A percentile compares a stretch with the other conserved stretches of the same genome.
phyloP scores from a whole-genome alignment of 1,284 basidiomycete genomes.

The Apiotrichum porosum region DNA sequence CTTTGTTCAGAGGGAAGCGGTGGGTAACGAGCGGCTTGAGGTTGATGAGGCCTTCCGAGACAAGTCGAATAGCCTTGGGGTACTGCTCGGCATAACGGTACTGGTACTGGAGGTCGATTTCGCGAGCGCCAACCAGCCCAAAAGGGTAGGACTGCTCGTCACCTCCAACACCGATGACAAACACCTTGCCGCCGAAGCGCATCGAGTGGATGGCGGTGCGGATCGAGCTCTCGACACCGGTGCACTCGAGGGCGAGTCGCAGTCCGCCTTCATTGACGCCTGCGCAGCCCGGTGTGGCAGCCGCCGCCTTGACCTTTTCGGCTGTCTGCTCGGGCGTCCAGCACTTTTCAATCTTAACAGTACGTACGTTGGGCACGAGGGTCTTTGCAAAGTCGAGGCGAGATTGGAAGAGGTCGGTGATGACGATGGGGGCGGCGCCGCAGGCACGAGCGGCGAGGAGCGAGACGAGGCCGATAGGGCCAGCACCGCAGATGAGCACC shows the following conservation, averaged over 20 bases:
- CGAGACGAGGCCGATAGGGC: constrained; percentile 55
- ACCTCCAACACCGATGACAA: too few relatives aligned
- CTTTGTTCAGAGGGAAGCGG: constrained; percentile 68
- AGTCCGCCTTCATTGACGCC: constrained; percentile 34
- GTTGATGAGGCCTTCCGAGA: constrained; percentile 70
- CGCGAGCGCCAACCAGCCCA: constrained; percentile 52
- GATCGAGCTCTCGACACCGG: constrained; percentile 80
- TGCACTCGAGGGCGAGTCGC: constrained; percentile 51
- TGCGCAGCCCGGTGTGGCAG: constrained; percentile 22
- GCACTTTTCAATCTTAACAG: constrained; percentile 42
- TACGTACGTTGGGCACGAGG: constrained; percentile 51
- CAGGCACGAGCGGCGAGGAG: constrained; percentile 52
- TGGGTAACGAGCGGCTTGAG: constrained; percentile 84
- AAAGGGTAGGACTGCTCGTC: constrained; percentile 34
- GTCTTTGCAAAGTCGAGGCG: constrained; percentile 54
- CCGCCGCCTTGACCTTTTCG: constrained; percentile 37
- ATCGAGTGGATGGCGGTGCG: constrained; percentile 57
- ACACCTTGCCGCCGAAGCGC: constrained; percentile 39
- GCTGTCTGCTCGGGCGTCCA: constrained; percentile 38
- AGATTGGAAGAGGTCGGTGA: constrained; percentile 52
- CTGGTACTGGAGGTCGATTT: constrained; percentile 54
- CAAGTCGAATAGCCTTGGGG: constrained; percentile 73
- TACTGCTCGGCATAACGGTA: constrained; percentile 55
- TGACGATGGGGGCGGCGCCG: constrained; percentile 53
- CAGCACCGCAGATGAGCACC: constrained; percentile 49